Percentiles rank a stretch among this genome's conserved stretches.
Conservation (phyloP, 345 rosid species). For the Chamaenerion angustifolium region DNA sequence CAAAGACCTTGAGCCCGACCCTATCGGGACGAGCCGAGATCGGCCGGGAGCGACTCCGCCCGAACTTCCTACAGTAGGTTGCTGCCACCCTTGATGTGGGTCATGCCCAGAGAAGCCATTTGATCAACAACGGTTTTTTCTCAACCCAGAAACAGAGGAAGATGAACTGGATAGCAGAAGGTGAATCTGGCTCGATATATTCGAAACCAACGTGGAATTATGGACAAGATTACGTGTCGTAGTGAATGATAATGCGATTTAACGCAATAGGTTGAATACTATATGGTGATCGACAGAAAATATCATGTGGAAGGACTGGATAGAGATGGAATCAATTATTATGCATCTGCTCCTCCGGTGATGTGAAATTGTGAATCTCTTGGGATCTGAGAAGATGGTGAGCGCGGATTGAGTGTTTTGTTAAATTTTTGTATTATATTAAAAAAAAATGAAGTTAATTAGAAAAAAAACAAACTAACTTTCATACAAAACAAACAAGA, state of each 20-base stretch:
- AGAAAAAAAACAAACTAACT: too few relatives aligned
- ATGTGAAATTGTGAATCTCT: too few relatives aligned
- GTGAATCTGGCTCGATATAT: slow-evolving; percentile 12
- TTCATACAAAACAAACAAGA: too few relatives aligned
- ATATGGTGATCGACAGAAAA: not conserved
- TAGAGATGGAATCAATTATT: not conserved
- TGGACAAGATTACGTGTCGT: slow-evolving; percentile 1
- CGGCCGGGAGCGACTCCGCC: slow-evolving; percentile 17
- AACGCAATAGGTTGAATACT: not conserved
- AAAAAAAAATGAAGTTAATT: too few relatives aligned
- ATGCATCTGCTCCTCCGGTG: too few relatives aligned
- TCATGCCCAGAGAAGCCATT: slow-evolving; percentile 49
- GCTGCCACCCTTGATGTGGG: slow-evolving; percentile 26
- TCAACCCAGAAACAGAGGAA: too few relatives aligned
- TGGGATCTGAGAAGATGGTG: too few relatives aligned
- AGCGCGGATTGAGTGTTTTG: too few relatives aligned
- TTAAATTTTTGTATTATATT: too few relatives aligned
- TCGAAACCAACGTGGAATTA: slow-evolving; percentile 2
- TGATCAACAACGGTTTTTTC: not conserved
- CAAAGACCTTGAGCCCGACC: slow-evolving; percentile 41
- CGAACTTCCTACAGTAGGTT: slow-evolving; percentile 18
- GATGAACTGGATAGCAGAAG: not conserved
- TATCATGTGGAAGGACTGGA: not conserved
- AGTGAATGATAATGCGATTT: not conserved
- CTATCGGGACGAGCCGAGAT: slow-evolving; percentile 19